A percentile compares a stretch with the other conserved stretches of the same genome.
Evolutionary conservation across 441 rosid species (phyloP).

Genomic region (Mallotus japonicus): DNA sequence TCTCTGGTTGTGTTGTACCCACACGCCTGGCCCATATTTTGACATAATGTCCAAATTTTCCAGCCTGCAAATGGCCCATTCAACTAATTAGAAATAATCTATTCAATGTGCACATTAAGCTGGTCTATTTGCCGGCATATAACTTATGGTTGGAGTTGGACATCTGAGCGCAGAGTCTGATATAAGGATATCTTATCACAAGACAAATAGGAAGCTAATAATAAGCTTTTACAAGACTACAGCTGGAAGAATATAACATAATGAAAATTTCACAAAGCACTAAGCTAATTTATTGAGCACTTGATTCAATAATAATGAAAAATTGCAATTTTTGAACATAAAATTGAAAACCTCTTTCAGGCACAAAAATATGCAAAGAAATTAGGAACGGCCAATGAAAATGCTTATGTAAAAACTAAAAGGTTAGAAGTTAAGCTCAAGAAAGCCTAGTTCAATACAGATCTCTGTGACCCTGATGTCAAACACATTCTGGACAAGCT

Average conservation of each 20-base stretch:
- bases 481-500: too few relatives aligned
- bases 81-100: constrained; percentile 8
- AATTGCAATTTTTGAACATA: too few relatives aligned
- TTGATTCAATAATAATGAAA: not conserved
- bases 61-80: constrained; percentile 48
- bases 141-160: not conserved
- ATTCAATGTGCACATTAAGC: not conserved
- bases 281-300: too few relatives aligned
- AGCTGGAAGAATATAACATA: not conserved
- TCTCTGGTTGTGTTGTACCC: constrained; percentile 69
- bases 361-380: too few relatives aligned
- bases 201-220: not conserved
- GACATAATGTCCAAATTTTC: constrained; percentile 92
- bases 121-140: not conserved
- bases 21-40: constrained; percentile 80
- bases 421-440: too few relatives aligned
- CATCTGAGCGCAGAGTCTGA: not conserved
- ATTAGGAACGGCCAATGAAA: too few relatives aligned
- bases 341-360: too few relatives aligned
- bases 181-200: not conserved
- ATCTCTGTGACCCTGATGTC: too few relatives aligned
- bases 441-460: too few relatives aligned
- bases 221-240: not conserved
- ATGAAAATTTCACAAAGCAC: not conserved
- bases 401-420: too few relatives aligned